Base-by-base conservation (phyloP, 1,284 basidiomycete genomes). In the Vanrija sp. region DNA sequence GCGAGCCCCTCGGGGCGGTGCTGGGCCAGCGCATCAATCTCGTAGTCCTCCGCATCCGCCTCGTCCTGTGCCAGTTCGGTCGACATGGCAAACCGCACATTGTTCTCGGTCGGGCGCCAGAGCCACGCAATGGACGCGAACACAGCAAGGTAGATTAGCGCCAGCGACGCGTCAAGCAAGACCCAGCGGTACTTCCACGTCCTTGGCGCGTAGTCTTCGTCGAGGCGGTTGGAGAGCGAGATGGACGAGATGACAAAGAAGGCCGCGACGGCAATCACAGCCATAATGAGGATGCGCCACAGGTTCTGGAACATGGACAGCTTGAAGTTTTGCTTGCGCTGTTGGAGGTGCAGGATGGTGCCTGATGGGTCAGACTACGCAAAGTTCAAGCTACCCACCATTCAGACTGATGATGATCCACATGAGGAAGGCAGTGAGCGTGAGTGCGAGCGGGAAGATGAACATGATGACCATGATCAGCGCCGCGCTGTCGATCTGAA, bases 131-230 rank as follows among this genome's bases (percentile, higher is more conserved):
- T 91, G 9, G 84, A 80, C 46, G 81, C 78, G 73, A 98, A 98
- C 45, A 88, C 86, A 34, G 81, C 76, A 48, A 93, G 83, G 73
- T 92, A 96, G 38, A 96, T 84, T 28, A 92, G 79, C 1, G 88
- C 85, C 28, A 98, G 82, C 82, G 91, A 97, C n/a, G 93, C 96
- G 67, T 98, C 96, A 43, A 98, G 82, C 15, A 98, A 79, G 84
- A 93, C 91, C 96, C 96, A 99, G 49, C 94, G 85, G 51, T 85
- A 84, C 62, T 83, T 83, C 95, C 95, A 98, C n/a, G 91, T 89
- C 60, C 87, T 86, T 2, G 94, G 89, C 7, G 90, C 88, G 69
- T 95, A 98, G 70, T 95, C 91, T 83, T 96, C 91, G 8, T 89
- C 87, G 18, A 91, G 79, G 49, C 93, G 85, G 59, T 90, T 90